phyloP scores from a whole-genome alignment of 2,329 filamentous ascomycete genomes.

The Fusarium sp. region DNA sequence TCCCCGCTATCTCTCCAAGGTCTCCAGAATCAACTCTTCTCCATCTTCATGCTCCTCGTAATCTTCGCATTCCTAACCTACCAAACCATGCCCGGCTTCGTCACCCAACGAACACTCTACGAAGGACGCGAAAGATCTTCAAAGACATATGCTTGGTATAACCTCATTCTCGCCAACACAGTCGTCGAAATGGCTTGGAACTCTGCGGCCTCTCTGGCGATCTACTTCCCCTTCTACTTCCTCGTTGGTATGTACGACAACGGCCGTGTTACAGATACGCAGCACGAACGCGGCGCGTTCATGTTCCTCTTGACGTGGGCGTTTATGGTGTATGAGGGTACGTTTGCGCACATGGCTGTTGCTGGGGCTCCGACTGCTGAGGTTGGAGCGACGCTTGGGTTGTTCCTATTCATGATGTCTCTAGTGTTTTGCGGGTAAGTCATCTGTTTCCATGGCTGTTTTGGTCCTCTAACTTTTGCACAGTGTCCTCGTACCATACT shows the following conservation, averaged over 20 bases:
- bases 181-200: slow-evolving; percentile 90
- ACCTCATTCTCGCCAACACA: slow-evolving; percentile 84
- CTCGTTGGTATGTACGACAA: slow-evolving; percentile 75
- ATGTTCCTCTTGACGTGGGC: slow-evolving; percentile 70
- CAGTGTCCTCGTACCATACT: slow-evolving; percentile 68
- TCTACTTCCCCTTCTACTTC: slow-evolving; percentile 58
- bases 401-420: slow-evolving; percentile 49
- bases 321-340: slow-evolving; percentile 72
- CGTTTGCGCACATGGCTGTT: slow-evolving; percentile 71
- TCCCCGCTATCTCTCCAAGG: slow-evolving; percentile 67
- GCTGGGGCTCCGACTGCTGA: slow-evolving; percentile 65
- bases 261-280: slow-evolving; percentile 67
- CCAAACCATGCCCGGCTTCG: slow-evolving; percentile 86
- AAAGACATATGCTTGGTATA: slow-evolving; percentile 84
- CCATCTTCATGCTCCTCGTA: slow-evolving; percentile 82
- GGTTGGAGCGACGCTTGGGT: slow-evolving; percentile 44
- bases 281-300: slow-evolving; percentile 58
- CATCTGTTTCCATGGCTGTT: rapidly evolving
- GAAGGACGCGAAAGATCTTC: slow-evolving; percentile 85
- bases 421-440: slow-evolving; percentile 36
- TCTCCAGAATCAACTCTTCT: slow-evolving; percentile 84
- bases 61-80: slow-evolving; percentile 81
- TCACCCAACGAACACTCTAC: slow-evolving; percentile 81
- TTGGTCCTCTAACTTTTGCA: rapidly evolving
- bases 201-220: slow-evolving; percentile 45